These are phyloP conservation scores for Fagopyrum homotropicum DNA, from an alignment of 148 eudicot species.

Conservation along the genomic window DNA sequence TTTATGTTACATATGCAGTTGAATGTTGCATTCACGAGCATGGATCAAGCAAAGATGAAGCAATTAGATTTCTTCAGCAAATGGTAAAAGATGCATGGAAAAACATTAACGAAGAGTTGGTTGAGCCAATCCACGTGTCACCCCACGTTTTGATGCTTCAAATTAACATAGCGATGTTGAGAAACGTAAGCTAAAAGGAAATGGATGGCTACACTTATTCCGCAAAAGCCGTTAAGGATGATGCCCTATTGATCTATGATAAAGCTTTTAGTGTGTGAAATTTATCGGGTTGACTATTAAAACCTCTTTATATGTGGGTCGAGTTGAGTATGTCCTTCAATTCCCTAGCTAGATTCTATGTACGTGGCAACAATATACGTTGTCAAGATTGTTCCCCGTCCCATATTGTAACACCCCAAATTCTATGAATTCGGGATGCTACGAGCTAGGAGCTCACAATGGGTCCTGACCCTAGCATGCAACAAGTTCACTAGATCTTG, in stretches of 20 bases:
- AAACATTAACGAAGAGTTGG: constrained; percentile 23
- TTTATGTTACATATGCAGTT: background rate
- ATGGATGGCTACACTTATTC: constrained; percentile 30
- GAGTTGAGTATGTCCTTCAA: no score
- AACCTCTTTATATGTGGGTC: no score
- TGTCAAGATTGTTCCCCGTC: no score
- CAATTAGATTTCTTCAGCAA: constrained; percentile 14
- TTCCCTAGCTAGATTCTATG: no score
- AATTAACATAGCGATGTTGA: constrained; percentile 20
- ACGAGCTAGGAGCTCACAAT: no score
- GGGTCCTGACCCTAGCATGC: no score
- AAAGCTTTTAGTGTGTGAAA: background rate
- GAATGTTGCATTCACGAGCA: constrained; percentile 34
- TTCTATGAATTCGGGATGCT: no score
- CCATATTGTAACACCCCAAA: no score
- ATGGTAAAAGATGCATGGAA: constrained; percentile 34
- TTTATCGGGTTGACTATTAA: no score
- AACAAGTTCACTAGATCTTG: no score
- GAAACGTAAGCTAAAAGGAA: constrained; percentile 23
- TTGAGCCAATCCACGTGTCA: constrained; percentile 5
- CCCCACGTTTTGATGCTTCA: constrained; percentile 12
- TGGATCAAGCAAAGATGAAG: constrained; percentile 21
- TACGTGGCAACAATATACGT: no score
- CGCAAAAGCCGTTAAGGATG: constrained; percentile 23
- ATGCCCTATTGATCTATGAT: constrained; percentile 19